phyloP scores from a whole-genome alignment of 345 rosid species.

The Nasturtium officinale region DNA sequence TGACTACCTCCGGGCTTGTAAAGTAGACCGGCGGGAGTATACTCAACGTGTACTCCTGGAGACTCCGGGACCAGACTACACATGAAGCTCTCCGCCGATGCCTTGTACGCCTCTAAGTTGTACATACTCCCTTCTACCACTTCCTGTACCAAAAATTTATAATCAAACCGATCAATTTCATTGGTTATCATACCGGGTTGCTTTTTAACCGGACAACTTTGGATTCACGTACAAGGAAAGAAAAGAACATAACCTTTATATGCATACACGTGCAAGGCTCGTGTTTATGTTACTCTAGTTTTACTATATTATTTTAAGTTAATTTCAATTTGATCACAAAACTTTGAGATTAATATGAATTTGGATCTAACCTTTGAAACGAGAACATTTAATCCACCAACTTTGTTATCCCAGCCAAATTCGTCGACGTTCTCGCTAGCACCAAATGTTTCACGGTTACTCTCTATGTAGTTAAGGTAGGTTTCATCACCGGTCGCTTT shows the following conservation, averaged over 20 bases:
- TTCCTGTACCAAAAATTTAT: constrained; percentile 52
- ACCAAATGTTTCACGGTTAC: constrained; percentile 81
- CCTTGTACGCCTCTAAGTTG: constrained; percentile 73
- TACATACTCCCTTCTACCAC: constrained; percentile 64
- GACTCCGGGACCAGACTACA: constrained; percentile 84
- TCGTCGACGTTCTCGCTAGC: constrained; percentile 91
- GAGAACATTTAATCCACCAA: constrained; percentile 90
- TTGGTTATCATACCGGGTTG: constrained; percentile 13
- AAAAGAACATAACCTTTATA: constrained; percentile 9
- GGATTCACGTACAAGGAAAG: constrained; percentile 30
- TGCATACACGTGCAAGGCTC: constrained; percentile 30
- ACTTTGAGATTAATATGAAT: background rate
- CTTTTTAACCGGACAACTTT: constrained; percentile 17
- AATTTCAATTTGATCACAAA: background rate
- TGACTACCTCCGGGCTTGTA: constrained; percentile 98
- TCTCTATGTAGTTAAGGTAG: constrained; percentile 71
- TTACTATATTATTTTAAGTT: background rate
- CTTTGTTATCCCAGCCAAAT: constrained; percentile 98
- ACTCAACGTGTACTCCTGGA: constrained; percentile 65
- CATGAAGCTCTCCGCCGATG: constrained; percentile 95
- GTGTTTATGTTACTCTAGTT: background rate
- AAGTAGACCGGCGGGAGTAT: constrained; percentile 87
- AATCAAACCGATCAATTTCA: background rate
- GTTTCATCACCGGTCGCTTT: constrained; percentile 67
- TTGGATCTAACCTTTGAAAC: constrained; percentile 69